A percentile compares a stretch with the other conserved stretches of the same genome.
Conservation (phyloP, 2,329 filamentous ascomycete genomes). For the Penicillium occitanis region DNA sequence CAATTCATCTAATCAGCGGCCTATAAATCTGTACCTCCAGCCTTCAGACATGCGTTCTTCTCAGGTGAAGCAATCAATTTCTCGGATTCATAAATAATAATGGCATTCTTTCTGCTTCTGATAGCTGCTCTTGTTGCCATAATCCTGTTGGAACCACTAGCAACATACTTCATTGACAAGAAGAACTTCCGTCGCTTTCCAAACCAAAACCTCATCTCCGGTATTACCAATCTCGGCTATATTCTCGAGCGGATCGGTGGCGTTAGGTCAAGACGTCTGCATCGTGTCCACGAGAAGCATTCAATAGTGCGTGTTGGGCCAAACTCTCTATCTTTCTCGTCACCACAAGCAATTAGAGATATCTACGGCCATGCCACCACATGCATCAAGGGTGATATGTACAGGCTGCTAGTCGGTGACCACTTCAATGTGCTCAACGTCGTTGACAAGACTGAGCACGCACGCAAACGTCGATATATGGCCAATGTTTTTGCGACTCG, state of each 20-base stretch:
- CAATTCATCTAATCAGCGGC: too few species aligned
- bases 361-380: neutral
- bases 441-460: too few species aligned
- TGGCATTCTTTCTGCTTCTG: neutral
- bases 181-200: neutral
- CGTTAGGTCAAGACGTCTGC: neutral
- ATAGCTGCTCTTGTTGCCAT: neutral
- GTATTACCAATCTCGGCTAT: neutral
- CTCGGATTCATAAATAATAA: neutral
- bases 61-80: neutral
- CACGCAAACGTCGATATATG: too few species aligned
- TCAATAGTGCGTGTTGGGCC: neutral
- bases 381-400: neutral
- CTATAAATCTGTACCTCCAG: neutral
- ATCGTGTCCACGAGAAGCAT: neutral
- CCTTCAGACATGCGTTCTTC: neutral
- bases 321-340: neutral
- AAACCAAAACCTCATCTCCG: neutral
- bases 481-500: too few species aligned
- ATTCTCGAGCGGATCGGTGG: neutral
- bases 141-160: neutral
- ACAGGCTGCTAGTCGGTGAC: neutral
- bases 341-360: neutral
- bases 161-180: neutral
- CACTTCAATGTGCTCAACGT: too few species aligned